phyloP scores from a whole-genome alignment of 495 filamentous ascomycete species.

The Neurospora pannonica region DNA sequence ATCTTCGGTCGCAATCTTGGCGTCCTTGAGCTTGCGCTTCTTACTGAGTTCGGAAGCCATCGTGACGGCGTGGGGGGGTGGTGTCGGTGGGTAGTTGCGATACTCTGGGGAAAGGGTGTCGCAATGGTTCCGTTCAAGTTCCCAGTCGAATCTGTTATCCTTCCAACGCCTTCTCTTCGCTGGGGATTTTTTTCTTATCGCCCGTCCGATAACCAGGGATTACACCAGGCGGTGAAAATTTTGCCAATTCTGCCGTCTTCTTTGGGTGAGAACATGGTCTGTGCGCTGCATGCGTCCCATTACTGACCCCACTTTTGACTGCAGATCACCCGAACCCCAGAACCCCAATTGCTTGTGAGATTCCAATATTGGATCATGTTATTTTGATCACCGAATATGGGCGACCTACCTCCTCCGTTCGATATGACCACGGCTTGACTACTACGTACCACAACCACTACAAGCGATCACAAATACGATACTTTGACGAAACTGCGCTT shows the following conservation, averaged over 20 bases:
- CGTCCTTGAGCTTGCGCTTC: conserved; percentile 38
- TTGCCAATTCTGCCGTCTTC: not conserved
- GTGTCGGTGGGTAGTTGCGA: conserved; percentile 3
- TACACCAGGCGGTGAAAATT: not conserved
- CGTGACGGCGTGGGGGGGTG: not conserved
- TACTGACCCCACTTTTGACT: not conserved
- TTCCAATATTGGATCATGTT: not conserved
- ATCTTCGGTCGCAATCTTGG: conserved; percentile 21
- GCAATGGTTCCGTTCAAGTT: not conserved
- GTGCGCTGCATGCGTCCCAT: not conserved
- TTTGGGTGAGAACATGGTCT: not conserved
- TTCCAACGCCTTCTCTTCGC: not conserved
- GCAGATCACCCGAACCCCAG: not conserved
- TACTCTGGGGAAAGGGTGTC: not conserved
- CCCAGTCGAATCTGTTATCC: not conserved
- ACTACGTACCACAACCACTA: not conserved
- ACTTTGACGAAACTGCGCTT: not conserved
- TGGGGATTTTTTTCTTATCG: not conserved
- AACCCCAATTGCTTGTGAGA: not conserved
- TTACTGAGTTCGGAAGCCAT: conserved; percentile 37
- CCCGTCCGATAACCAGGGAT: not conserved
- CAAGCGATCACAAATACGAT: not conserved
- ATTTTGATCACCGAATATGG: not conserved
- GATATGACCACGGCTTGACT: not conserved
- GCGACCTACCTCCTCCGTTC: not conserved